Evolutionary conservation across 495 filamentous ascomycete species (phyloP), one percentile per base, ranked within the genome.

Genomic region (Aspergillus haitiensis): DNA sequence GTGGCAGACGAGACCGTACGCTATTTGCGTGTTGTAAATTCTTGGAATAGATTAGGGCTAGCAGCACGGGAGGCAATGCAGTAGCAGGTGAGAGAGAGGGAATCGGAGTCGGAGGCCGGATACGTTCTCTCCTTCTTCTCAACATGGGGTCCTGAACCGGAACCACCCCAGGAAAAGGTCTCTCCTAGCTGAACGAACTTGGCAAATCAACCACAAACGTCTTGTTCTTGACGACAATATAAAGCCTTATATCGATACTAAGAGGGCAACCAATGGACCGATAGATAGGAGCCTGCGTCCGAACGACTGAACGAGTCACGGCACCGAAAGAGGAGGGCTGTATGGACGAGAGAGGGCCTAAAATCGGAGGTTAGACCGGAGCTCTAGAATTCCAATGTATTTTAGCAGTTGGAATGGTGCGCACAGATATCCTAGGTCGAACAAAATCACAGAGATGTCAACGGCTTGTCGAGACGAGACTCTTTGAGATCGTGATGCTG

Each of bases 101-200:
- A 72, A 69, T 73, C 60, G 67, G 67, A 72, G 71, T 73, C 60
- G 67, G 70, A 71, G 67, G 73, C 73, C 64, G 75, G 57, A 69
- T 70, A 67, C 75, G 77, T 70, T 78, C 75, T 78, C 76, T 75
- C 72, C 76, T 77, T 76, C 75, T 80, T 73, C 78, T 78, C 73
- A 72, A 78, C 77, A 80, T 80, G 72, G 75, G 70, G 75, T 64
- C 61, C 73, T 75, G 58, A 67, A 62, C 66, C 69, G 65, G 65
- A 72, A 74, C 68, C 67, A 72, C 74, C 66, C 71, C 62, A 61
- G 59, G 47, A 57, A 50, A 42, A 60, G 46, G 51, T 51, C 27
- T 54, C 54, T 55, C 46, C 55, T 33, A 61, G 52, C 32, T 62
- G 50, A 32, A 58, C 58, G 27, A 52, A 55, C 52, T 49, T 32